phyloP scores from a whole-genome alignment of 75 land plant species.

The Selaginella moellendorffii region DNA sequence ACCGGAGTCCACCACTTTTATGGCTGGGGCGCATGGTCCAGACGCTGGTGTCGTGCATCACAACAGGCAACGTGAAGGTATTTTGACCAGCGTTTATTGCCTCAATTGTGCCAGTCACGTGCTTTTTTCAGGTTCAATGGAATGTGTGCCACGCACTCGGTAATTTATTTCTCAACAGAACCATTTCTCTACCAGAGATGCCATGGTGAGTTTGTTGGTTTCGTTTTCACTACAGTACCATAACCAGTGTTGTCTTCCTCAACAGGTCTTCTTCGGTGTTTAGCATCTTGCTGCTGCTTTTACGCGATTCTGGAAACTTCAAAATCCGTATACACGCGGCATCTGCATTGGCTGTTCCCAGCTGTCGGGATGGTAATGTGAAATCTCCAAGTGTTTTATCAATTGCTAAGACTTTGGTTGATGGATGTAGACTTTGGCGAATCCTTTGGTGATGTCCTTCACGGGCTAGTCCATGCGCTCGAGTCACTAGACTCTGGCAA shows the following conservation, averaged over 20 bases:
- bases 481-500: conserved; percentile 42
- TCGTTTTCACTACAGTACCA: not conserved
- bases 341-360: conserved; percentile 76
- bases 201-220: conserved; percentile 39
- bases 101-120: not conserved
- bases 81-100: not conserved
- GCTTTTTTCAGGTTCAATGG: conserved; percentile 74
- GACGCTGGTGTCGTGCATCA: conserved; percentile 85
- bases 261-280: conserved; percentile 78
- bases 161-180: conserved; percentile 67
- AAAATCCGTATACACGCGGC: conserved; percentile 96
- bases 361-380: conserved; percentile 39
- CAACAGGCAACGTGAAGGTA: conserved; percentile 99
- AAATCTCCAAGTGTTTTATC: not conserved
- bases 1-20: conserved; percentile 9
- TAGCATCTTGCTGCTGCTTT: conserved; percentile 68
- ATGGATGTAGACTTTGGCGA: conserved; percentile 65
- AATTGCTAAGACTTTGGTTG: conserved; percentile 2
- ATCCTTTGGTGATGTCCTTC: conserved; percentile 68
- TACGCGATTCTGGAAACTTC: conserved; percentile 85
- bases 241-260: not conserved
- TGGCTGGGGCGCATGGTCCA: conserved; percentile 82
- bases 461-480: conserved; percentile 54
- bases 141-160: conserved; percentile 97
- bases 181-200: conserved; percentile 41